Evolutionary conservation across 257 asterid species (phyloP).

Genomic region (Penstemon davidsonii): DNA sequence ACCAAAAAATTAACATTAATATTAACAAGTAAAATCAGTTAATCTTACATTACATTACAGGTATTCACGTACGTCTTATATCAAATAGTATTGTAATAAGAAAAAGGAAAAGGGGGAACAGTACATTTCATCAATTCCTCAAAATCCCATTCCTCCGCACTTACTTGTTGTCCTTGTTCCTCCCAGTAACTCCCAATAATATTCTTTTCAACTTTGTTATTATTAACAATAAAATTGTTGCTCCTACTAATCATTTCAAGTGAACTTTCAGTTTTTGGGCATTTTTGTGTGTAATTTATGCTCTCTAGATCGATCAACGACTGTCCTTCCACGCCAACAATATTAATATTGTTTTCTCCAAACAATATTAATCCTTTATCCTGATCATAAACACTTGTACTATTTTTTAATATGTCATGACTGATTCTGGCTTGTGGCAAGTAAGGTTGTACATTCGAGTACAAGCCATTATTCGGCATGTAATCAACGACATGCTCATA

Average conservation of each 20-base stretch:
- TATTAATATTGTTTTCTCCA: constrained; percentile 31
- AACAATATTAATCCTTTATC: constrained; percentile 22
- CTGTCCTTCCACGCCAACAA: constrained; percentile 29
- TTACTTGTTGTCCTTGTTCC: constrained; percentile 46
- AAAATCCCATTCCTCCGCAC: constrained; percentile 60
- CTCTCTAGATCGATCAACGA: constrained; percentile 31
- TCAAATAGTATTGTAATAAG: constrained; percentile 17
- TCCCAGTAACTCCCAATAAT: constrained; percentile 48
- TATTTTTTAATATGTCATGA: not conserved
- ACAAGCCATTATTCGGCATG: constrained; percentile 26
- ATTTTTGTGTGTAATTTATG: constrained; percentile 26
- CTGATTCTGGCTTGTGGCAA: constrained; percentile 22
- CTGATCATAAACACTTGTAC: constrained; percentile 7
- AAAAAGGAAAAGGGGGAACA: constrained; percentile 53
- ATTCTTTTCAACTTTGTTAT: constrained; percentile 42
- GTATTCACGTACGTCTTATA: too few species aligned
- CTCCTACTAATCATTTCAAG: constrained; percentile 22
- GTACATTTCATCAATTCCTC: constrained; percentile 62
- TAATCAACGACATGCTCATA: constrained; percentile 32
- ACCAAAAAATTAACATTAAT: not conserved
- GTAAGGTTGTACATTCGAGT: constrained; percentile 42
- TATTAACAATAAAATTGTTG: constrained; percentile 20
- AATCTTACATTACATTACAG: constrained; percentile 44
- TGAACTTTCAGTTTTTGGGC: constrained; percentile 21
- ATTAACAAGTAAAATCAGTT: not conserved